These are phyloP conservation scores for Calonectria hongkongensis DNA, from an alignment of 2,329 filamentous ascomycete species.

Conservation along the genomic window DNA sequence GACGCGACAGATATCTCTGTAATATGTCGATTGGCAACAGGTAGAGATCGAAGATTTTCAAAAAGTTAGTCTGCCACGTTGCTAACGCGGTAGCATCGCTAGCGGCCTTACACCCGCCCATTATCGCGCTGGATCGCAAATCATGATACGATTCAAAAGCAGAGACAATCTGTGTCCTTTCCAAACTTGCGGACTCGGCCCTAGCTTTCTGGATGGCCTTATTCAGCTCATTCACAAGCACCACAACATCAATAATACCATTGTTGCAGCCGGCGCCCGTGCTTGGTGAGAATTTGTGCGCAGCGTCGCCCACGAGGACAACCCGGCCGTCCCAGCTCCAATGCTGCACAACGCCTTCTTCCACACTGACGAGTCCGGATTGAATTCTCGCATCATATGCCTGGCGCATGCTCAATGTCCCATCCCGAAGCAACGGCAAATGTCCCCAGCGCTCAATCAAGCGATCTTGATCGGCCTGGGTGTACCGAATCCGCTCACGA, in stretches of 20 bases:
- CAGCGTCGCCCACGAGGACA: conserved; percentile 61
- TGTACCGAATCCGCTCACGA: conserved; percentile 40
- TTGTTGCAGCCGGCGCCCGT: conserved; percentile 60
- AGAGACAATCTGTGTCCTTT: background rate
- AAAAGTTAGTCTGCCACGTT: background rate
- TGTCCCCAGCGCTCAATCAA: conserved; percentile 47
- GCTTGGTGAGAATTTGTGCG: conserved; percentile 62
- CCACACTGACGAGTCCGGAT: conserved; percentile 58
- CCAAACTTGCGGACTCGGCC: background rate
- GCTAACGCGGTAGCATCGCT: background rate
- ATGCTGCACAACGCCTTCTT: conserved; percentile 60
- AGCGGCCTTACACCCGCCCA: background rate
- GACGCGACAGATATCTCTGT: background rate
- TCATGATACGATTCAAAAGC: background rate
- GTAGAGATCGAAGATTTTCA: background rate
- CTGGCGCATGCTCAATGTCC: conserved; percentile 56
- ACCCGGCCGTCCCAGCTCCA: conserved; percentile 61
- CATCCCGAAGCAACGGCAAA: conserved; percentile 42
- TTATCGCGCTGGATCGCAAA: background rate
- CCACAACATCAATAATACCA: conserved; percentile 58
- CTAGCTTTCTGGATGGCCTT: background rate
- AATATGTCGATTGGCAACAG: background rate
- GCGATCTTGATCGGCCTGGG: conserved; percentile 40
- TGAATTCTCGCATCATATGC: conserved; percentile 52
- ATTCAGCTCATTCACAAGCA: conserved; percentile 55